Evolutionary conservation across 73 alveolate genomes (phyloP).

Genomic region (Stentor coeruleus): DNA sequence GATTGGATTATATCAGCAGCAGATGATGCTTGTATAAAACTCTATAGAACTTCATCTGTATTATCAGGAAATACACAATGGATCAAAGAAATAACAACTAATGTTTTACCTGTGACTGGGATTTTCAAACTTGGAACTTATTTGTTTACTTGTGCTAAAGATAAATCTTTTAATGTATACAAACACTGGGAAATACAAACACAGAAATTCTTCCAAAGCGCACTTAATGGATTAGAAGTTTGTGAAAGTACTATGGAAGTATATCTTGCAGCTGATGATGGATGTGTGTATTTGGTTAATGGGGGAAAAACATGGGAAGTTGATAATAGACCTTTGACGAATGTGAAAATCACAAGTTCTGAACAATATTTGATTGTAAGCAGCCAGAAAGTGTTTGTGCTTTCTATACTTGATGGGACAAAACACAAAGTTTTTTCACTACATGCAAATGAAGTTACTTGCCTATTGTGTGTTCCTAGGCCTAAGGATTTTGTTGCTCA

Average conservation of each 20-base stretch:
- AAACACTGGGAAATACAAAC: neutral
- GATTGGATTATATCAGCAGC: neutral
- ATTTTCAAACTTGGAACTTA: neutral
- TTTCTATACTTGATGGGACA: neutral
- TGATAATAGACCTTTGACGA: neutral
- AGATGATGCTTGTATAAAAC: conserved; percentile 4
- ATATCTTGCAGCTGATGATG: neutral
- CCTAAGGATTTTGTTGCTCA: neutral
- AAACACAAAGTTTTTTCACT: neutral
- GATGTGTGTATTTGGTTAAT: neutral
- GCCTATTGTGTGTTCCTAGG: conserved; percentile 4
- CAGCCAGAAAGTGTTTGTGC: neutral
- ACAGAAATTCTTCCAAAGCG: neutral
- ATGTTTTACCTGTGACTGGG: neutral
- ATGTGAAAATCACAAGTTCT: neutral
- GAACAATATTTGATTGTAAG: neutral
- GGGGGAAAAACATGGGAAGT: neutral
- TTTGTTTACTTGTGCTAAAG: neutral
- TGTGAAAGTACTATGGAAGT: neutral
- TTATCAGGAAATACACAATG: neutral
- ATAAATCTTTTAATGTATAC: neutral
- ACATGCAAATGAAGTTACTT: neutral
- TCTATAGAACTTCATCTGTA: neutral
- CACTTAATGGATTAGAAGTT: neutral
- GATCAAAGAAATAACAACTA: neutral